A percentile compares a stretch with the other conserved stretches of the same genome.
Conservation (phyloP, 768 basidiomycete species). For the Mrakia frigida region DNA sequence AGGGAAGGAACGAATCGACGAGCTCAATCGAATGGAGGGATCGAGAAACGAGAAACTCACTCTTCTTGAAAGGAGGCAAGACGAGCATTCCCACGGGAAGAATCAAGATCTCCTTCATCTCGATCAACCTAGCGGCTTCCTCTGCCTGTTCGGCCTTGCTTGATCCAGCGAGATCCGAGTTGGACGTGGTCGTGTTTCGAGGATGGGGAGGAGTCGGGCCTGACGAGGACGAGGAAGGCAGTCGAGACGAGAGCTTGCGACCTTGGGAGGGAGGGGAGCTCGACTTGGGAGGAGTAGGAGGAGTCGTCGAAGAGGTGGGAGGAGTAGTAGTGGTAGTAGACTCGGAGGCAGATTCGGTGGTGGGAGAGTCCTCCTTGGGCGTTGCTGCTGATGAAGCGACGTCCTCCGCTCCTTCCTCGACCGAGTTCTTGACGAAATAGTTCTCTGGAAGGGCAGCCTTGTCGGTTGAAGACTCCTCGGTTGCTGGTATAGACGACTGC, state of each 20-base stretch:
- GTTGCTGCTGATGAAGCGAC: constrained; percentile 3
- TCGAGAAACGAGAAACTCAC: not conserved
- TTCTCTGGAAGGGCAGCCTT: not conserved
- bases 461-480: not conserved
- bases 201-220: not conserved
- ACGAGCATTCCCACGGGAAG: not conserved
- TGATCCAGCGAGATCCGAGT: not conserved
- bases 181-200: not conserved
- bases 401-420: not conserved
- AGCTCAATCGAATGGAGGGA: not conserved
- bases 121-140: not conserved
- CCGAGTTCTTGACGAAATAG: constrained; percentile 5
- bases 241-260: not conserved
- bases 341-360: not conserved
- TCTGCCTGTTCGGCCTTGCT: constrained; percentile 3
- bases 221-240: not conserved
- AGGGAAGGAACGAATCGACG: not conserved
- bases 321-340: not conserved
- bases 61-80: constrained; percentile 5
- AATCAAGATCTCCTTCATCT: constrained; percentile 16
- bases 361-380: not conserved
- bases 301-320: not conserved
- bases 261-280: not conserved
- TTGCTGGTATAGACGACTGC: not conserved
- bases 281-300: no score